A percentile compares a stretch with the other conserved stretches of the same genome.
These are phyloP conservation scores for Colletotrichum acutatum DNA, from an alignment of 2,329 filamentous ascomycete genomes.

Conservation along the genomic window DNA sequence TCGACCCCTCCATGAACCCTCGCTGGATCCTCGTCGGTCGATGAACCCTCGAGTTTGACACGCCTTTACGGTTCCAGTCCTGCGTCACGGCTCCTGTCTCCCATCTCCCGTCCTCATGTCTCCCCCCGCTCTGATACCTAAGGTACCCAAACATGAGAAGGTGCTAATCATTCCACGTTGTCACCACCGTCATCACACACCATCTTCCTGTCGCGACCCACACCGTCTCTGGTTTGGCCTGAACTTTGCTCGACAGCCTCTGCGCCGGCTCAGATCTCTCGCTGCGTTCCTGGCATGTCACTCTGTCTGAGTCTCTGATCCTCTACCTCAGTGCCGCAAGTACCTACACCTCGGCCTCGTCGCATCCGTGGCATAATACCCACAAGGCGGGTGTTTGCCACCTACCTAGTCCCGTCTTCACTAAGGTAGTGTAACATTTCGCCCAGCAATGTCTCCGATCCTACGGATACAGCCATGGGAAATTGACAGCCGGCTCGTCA, in stretches of 20 bases:
- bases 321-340: no score
- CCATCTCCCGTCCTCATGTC: not conserved
- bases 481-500: not conserved
- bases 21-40: no score
- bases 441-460: constrained; percentile 7
- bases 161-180: no score
- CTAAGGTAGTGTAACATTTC: not conserved
- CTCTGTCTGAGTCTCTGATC: not conserved
- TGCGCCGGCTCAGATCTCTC: not conserved
- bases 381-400: not conserved
- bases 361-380: not conserved
- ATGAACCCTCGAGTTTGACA: not conserved
- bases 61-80: not conserved
- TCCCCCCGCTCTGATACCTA: not conserved
- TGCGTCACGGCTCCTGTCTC: not conserved
- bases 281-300: not conserved
- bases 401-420: not conserved
- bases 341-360: not conserved
- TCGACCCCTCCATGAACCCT: not conserved
- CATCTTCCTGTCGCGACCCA: not conserved
- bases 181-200: not conserved
- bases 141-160: no score
- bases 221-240: constrained; percentile 1
- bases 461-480: not conserved
- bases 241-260: no score